Evolutionary conservation across 73 alveolate species (phyloP), one percentile per base, ranked within the genome.

Genomic region (Effrenium voratum): DNA sequence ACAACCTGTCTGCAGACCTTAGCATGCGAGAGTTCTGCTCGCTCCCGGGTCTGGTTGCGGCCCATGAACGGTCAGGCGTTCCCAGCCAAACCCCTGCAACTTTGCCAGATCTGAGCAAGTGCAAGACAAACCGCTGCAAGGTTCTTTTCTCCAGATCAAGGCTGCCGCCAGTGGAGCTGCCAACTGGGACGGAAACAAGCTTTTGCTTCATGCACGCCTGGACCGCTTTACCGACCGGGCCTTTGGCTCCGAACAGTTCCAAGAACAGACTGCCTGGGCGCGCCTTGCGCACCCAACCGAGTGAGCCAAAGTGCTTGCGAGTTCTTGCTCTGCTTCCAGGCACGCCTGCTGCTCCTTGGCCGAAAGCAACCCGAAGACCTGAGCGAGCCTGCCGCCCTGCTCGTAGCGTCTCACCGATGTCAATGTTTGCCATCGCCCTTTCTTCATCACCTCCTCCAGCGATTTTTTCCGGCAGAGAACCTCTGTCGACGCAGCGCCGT

Each of bases 401-500:
- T 34, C 93, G 60, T 84, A 84, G 1, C 80, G 76, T 1, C 93
- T 10, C 60, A 50, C 52, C 2, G 60, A 36, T 16, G 5, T 36
- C 70, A 38, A 15, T 34, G 47, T 38, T 24, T 26, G 6, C 93
- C 93, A 84, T 30, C 93, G 50, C 34, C 93, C 93, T 4, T 57
- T 28, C 40, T 84, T 57, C 80, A 84, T 57, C 60, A 84, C 13
- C 36, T 10, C 93, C 10, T 84, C 59, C 40, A 38, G 5, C 0
- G 80, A 36, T 15, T 57, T 5, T 41, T 3, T 8, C 22, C 28
- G 12, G 28, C 19, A 10, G 60, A 84, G 57, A 1, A 13, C 43
- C 34, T 84, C 93, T 26, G 76, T 50, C 16, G 60, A 36, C 10
- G 93, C 93, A 4, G 80, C 22, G 26, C 80, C 93, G 43, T 84